Evolutionary conservation across 83 land plant species (phyloP).

Genomic region (Diphasiastrum complanatum): DNA sequence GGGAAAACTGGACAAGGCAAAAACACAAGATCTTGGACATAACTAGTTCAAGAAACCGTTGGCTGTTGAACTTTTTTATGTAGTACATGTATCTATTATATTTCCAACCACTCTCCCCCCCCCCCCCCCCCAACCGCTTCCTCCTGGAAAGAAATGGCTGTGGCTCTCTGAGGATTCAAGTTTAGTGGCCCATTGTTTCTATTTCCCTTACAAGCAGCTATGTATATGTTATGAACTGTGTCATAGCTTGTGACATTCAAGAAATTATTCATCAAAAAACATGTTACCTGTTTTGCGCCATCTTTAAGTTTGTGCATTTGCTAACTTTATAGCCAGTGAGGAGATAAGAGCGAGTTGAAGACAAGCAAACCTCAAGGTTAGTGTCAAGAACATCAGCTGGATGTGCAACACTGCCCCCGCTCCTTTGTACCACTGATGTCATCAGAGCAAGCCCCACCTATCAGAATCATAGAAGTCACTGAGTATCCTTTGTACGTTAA

Average conservation of each 20-base stretch:
- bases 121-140: too few relatives aligned
- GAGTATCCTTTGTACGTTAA: neutral
- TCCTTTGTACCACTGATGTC: slow-evolving; percentile 26
- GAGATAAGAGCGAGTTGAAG: neutral
- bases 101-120: too few relatives aligned
- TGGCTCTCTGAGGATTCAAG: too few relatives aligned
- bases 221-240: neutral
- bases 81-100: too few relatives aligned
- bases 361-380: slow-evolving; percentile 20
- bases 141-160: too few relatives aligned
- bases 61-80: too few relatives aligned
- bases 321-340: neutral
- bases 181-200: too few relatives aligned
- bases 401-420: slow-evolving; percentile 26
- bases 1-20: too few relatives aligned
- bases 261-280: neutral
- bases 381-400: slow-evolving; percentile 18
- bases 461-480: neutral
- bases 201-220: too few relatives aligned
- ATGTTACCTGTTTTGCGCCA: neutral
- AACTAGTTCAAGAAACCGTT: too few relatives aligned
- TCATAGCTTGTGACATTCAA: neutral
- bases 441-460: slow-evolving; percentile 24
- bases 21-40: too few relatives aligned
- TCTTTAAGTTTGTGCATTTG: neutral